Conservation (phyloP, 345 rosid species). For the Clarkia xantiana region DNA sequence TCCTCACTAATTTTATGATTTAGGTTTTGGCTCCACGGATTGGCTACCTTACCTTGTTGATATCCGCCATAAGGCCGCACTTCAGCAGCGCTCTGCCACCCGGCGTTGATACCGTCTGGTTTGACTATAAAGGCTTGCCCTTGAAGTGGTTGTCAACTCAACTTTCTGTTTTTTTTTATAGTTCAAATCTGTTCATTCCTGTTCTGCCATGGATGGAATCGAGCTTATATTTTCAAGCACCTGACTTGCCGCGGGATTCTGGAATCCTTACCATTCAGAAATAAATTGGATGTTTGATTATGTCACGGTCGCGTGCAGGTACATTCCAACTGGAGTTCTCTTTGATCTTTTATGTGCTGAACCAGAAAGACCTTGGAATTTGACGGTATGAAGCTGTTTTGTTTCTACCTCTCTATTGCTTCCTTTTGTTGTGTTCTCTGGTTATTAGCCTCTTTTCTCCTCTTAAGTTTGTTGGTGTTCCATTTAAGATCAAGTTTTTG, state of each 20-base stretch:
- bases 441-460: too few relatives aligned
- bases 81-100: conserved; percentile 81
- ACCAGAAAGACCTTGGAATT: conserved; percentile 91
- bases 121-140: conserved; percentile 81
- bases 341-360: conserved; percentile 80
- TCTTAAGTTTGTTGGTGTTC: too few relatives aligned
- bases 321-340: conserved; percentile 82
- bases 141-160: conserved; percentile 47
- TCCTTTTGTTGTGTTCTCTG: too few relatives aligned
- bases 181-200: background rate
- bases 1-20: background rate
- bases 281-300: too few relatives aligned
- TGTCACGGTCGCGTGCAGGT: conserved; percentile 25
- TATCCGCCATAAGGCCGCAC: conserved; percentile 53
- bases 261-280: too few relatives aligned
- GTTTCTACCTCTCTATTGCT: background rate
- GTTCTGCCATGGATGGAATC: background rate
- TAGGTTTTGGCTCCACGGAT: conserved; percentile 62
- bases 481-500: too few relatives aligned
- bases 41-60: conserved; percentile 70
- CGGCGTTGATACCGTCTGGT: conserved; percentile 75
- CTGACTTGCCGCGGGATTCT: too few relatives aligned
- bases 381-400: conserved; percentile 39
- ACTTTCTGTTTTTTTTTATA: background rate
- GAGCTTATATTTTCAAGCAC: too few relatives aligned